phyloP scores from a whole-genome alignment of 163 green algal species.

The Chlamydomonas reinhardtii region DNA sequence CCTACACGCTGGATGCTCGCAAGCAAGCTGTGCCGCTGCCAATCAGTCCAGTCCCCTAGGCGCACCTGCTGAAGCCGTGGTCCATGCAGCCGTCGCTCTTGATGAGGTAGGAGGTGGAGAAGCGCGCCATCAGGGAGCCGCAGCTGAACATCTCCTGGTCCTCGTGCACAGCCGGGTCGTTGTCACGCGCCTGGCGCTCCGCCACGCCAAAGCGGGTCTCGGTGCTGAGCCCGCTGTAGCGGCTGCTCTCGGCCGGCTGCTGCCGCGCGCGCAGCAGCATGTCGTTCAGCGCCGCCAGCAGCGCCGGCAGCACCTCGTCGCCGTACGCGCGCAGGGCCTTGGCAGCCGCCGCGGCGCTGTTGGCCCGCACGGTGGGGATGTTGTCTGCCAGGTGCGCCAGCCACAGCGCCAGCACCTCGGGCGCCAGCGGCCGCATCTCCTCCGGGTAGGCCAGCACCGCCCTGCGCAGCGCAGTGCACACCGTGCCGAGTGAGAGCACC shows the following conservation, averaged over 20 bases:
- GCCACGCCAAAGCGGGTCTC: constrained; percentile 73
- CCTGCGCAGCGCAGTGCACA: no score
- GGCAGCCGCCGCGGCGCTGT: constrained; percentile 83
- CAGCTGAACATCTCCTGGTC: constrained; percentile 88
- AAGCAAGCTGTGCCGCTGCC: neutral
- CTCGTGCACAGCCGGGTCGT: constrained; percentile 56
- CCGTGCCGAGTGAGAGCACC: no score
- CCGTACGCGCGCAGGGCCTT: constrained; percentile 57
- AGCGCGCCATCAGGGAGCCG: constrained; percentile 75
- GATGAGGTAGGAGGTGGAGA: constrained; percentile 65
- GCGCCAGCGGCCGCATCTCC: constrained; percentile 68
- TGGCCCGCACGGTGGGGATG: constrained; percentile 87
- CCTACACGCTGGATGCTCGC: no score
- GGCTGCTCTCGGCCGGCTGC: constrained; percentile 75
- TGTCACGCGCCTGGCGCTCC: neutral
- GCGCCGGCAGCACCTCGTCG: constrained; percentile 49
- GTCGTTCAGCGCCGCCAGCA: constrained; percentile 60
- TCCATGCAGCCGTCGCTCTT: constrained; percentile 60
- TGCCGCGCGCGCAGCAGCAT: constrained; percentile 78
- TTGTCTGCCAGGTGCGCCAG: constrained; percentile 91
- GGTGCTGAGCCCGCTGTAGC: constrained; percentile 75
- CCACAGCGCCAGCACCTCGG: constrained; percentile 85
- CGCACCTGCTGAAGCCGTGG: constrained; percentile 61
- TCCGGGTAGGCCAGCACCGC: constrained; percentile 80
- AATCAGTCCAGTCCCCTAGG: neutral